These are phyloP conservation scores for Solanum chaucha DNA, from an alignment of 257 asterid genomes.

Conservation along the genomic window DNA sequence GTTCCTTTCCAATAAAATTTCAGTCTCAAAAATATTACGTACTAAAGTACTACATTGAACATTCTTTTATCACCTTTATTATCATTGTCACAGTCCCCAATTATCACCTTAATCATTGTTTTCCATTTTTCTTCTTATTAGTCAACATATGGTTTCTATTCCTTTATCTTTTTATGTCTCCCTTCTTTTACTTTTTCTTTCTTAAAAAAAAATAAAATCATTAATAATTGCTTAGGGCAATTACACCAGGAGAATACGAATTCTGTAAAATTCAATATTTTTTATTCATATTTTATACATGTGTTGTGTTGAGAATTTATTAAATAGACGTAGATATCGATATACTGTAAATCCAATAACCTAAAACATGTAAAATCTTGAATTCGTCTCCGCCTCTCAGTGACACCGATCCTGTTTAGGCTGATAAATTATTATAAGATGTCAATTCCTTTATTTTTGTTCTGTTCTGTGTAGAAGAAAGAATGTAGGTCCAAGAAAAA, in stretches of 20 bases:
- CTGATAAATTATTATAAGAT: not conserved
- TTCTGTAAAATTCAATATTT: not conserved
- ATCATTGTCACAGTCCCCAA: constrained; percentile 5
- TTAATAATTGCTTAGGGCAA: not conserved
- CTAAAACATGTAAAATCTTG: not conserved
- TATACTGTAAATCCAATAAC: not conserved
- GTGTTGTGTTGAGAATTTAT: not conserved
- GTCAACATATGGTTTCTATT: not conserved
- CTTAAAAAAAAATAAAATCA: not conserved
- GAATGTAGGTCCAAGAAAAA: constrained; percentile 22
- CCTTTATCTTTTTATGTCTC: not conserved
- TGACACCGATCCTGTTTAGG: not conserved
- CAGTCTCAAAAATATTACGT: not conserved
- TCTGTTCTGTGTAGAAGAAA: constrained; percentile 12
- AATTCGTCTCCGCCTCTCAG: rapidly evolving
- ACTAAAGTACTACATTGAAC: not conserved
- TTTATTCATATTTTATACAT: not conserved
- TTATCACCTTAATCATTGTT: constrained; percentile 4
- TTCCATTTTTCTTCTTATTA: not conserved
- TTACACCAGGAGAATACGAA: not conserved
- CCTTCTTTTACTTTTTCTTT: not conserved
- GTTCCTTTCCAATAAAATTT: not conserved
- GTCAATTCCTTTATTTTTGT: constrained; percentile 11
- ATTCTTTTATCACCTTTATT: constrained; percentile 10
- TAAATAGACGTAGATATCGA: not conserved